phyloP scores from a whole-genome alignment of 768 basidiomycete genomes.

The Phlebiopsis flavidoalba region DNA sequence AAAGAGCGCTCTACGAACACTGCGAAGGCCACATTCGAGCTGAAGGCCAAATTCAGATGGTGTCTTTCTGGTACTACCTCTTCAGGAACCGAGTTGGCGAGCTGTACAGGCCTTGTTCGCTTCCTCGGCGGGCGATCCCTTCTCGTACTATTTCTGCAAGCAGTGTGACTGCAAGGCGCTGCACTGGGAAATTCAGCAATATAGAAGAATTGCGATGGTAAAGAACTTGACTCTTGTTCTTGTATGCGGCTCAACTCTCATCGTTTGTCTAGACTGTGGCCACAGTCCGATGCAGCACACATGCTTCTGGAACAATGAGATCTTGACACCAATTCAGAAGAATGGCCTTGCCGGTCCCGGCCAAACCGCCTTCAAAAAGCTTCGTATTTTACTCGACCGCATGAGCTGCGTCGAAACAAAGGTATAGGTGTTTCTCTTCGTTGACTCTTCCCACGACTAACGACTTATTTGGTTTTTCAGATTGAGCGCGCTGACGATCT shows the following conservation, averaged over 20 bases:
- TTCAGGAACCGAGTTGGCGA: conserved; percentile 99
- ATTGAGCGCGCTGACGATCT: conserved; percentile 95
- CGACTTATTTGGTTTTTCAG: conserved; percentile 38
- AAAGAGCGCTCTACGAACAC: conserved; percentile 94
- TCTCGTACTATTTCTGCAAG: conserved; percentile 94
- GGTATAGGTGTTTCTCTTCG: conserved; percentile 36
- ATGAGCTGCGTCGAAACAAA: conserved; percentile 95
- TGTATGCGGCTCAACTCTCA: neutral
- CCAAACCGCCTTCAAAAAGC: conserved; percentile 81
- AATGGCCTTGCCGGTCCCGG: conserved; percentile 81
- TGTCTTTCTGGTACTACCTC: conserved; percentile 94
- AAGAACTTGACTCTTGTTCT: conserved; percentile 10
- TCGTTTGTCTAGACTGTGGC: conserved; percentile 53
- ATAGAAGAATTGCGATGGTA: conserved; percentile 81
- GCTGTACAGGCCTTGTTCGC: conserved; percentile 87
- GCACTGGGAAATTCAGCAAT: conserved; percentile 87
- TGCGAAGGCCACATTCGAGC: conserved; percentile 93
- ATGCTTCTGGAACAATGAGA: conserved; percentile 97
- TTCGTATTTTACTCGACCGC: conserved; percentile 81
- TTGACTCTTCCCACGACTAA: neutral
- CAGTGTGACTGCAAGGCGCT: conserved; percentile 89
- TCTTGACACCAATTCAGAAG: conserved; percentile 93
- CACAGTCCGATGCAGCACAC: conserved; percentile 88
- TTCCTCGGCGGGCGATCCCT: conserved; percentile 93
- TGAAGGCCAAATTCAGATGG: conserved; percentile 81